Evolutionary conservation across 2,329 filamentous ascomycete genomes (phyloP), one percentile per base, ranked within the genome.

Genomic region (Hymenoscyphus albidus): DNA sequence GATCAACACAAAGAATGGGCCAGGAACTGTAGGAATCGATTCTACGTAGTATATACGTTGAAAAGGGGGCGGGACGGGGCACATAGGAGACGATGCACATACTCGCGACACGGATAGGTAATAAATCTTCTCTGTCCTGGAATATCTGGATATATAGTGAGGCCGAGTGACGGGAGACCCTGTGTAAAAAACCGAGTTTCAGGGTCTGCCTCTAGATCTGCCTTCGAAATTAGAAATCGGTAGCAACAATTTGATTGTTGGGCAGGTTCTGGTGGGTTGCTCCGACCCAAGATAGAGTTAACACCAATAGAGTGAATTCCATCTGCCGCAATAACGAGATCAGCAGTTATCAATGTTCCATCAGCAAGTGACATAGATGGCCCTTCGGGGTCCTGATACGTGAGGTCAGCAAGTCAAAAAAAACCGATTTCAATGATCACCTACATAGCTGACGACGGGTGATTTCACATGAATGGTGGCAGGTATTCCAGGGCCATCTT

Each of bases 281-380:
- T 22, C 9, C 58, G 27, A 10, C 58, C 65, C 16, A 64, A 27
- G 18, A 67, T 58, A 22, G 32, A 31, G 38, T 69, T 63, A 13
- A 66, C 65, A 38, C 64, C 66, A 9, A 56, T 63, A 6, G 68
- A 71, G 54, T 77, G 74, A 18, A 78, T 69, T 2, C 76, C 77
- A 64, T 77, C 76, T 5, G 76, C 76, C 22, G 75, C 73, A 38
- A 78, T 68, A 27, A 78, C 71, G 9, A 78, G 68, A 61, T 78
- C 76, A n/a, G 73, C 76, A 3, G 66, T 69, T 12, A 74, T 65
- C 12, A 67, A 69, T 3, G 63, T 70, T 12, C 76, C 74, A 64
- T 76, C 68, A 38, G 73, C 70, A 5, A 75, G 71, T 5, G 64
- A 65, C n/a, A 77, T 72, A 62, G 35, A 62, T 27, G 61, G 61